Percentiles rank a stretch among this genome's conserved stretches.
These are phyloP conservation scores for Mycena albidolilacea DNA, from an alignment of 768 basidiomycete species.

Conservation along the genomic window DNA sequence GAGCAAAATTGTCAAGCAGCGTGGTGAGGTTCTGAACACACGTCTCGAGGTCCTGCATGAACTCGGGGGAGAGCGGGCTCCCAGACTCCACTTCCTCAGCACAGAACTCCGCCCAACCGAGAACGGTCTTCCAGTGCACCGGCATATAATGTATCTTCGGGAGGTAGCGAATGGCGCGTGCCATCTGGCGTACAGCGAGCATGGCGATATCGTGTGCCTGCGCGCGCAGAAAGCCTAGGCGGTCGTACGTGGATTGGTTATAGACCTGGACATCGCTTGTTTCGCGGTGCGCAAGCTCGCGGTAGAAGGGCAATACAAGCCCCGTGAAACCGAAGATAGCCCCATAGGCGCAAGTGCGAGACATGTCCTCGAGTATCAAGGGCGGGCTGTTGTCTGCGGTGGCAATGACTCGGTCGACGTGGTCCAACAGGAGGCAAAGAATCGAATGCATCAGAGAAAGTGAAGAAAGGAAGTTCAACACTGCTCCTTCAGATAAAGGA, in stretches of 20 bases:
- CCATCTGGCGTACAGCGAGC: conserved; percentile 8
- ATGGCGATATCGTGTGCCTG: conserved; percentile 11
- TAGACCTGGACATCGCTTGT: not conserved
- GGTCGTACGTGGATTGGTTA: not conserved
- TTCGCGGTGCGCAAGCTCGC: conserved; percentile 29
- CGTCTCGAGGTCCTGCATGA: not conserved
- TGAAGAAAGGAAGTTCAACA: conserved; percentile 13
- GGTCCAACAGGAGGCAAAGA: conserved; percentile 20
- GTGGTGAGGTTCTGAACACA: not conserved
- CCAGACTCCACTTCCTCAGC: conserved; percentile 22
- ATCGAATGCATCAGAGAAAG: conserved; percentile 19
- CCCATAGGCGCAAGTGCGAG: conserved; percentile 12
- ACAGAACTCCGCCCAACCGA: conserved; percentile 29
- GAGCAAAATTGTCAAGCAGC: not conserved
- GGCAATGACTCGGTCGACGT: conserved; percentile 12
- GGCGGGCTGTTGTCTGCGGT: not conserved
- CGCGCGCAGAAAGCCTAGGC: conserved; percentile 4
- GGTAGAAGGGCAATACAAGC: conserved; percentile 25
- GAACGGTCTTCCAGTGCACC: conserved; percentile 14
- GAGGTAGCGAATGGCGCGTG: conserved; percentile 14
- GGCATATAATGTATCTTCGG: conserved; percentile 25
- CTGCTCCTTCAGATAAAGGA: conserved; percentile 27
- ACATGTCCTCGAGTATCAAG: not conserved
- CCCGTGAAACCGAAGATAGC: conserved; percentile 10
- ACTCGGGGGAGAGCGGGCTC: not conserved